Base-by-base conservation (phyloP, 2,329 filamentous ascomycete species). In the Cryphonectria japonica region DNA sequence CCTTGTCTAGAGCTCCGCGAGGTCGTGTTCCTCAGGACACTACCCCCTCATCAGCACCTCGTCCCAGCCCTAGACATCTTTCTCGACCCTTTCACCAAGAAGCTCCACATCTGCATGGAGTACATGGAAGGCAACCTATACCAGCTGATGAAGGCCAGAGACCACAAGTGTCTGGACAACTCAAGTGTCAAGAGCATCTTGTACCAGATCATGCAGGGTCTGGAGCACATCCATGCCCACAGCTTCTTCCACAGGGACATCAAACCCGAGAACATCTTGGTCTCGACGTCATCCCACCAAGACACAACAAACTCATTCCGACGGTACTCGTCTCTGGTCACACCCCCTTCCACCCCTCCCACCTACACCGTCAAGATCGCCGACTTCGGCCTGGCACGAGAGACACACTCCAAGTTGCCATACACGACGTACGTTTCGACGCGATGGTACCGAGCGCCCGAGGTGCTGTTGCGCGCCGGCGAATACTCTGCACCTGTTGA, bases 51-150 rank as follows among this genome's bases (percentile, higher is more conserved):
- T 79, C 89, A 91, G 76, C 96, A 99, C 81, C 88, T 99, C 46
- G 96, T 99, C n/a, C 96, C 96, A 50, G 95, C 96, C 6, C 88
- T 98, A 75, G 96, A 99, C 83, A 99, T 99, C 78, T 99, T 99
- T 83, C 89, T 99, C 77, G 96, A 99, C 78, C 96, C 96, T 0
- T 93, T 94, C 80, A 97, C 89, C 83, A 97, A 95, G 84, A 97
- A 98, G 83, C 90, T 99, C 61, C 96, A 99, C 82, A 99, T 99
- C 76, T 91, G 89, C 78, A 99, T 99, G 96, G 96, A 99, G 84
- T 98, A 97, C 82, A 99, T 99, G 96, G 96, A 99, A 80, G 96
- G 96, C 66, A 99, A 99, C 81, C 87, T 99, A 0, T 99, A 99
- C 82, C 96, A 99, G 82, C 84, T 99, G 74, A 99, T 99, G 96